Percentiles rank a stretch among this genome's conserved stretches.
These are phyloP conservation scores for Turnera subulata DNA, from an alignment of 345 rosid genomes.

Conservation along the genomic window DNA sequence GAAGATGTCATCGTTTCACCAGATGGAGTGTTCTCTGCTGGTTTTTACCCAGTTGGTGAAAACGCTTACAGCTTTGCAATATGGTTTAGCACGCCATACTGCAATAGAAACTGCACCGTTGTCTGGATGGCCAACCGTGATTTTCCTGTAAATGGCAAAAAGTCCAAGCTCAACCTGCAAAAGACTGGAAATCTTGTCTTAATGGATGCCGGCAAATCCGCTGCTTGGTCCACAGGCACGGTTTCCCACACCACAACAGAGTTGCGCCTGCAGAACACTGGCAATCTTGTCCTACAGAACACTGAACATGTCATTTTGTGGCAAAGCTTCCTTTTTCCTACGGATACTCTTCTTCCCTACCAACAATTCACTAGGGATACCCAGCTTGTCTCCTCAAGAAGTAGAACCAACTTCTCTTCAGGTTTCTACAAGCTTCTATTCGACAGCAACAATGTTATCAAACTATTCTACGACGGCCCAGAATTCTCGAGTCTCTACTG, in stretches of 20 bases:
- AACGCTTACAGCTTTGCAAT: constrained; percentile 6
- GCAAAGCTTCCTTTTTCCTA: constrained; percentile 4
- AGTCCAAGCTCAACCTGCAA: constrained; percentile 18
- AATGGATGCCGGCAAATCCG: constrained; percentile 20
- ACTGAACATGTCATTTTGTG: neutral
- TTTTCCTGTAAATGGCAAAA: constrained; percentile 25
- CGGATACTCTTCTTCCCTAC: constrained; percentile 4
- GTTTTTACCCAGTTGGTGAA: constrained; percentile 6
- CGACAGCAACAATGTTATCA: too few species aligned
- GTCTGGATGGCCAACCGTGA: constrained; percentile 41
- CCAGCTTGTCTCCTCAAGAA: constrained; percentile 2
- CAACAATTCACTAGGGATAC: neutral
- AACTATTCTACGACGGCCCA: too few species aligned
- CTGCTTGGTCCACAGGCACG: too few species aligned
- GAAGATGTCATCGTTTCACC: neutral
- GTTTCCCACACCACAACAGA: too few species aligned
- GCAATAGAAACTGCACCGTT: neutral
- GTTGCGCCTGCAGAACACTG: neutral
- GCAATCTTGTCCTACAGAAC: constrained; percentile 1
- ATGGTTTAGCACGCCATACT: constrained; percentile 4
- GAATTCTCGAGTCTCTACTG: too few species aligned
- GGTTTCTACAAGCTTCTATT: too few species aligned
- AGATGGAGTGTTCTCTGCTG: constrained; percentile 2
- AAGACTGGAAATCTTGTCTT: constrained; percentile 17
- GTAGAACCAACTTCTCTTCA: too few species aligned